Evolutionary conservation across 768 basidiomycete species (phyloP).

Genomic region (Polyporus arcularius): DNA sequence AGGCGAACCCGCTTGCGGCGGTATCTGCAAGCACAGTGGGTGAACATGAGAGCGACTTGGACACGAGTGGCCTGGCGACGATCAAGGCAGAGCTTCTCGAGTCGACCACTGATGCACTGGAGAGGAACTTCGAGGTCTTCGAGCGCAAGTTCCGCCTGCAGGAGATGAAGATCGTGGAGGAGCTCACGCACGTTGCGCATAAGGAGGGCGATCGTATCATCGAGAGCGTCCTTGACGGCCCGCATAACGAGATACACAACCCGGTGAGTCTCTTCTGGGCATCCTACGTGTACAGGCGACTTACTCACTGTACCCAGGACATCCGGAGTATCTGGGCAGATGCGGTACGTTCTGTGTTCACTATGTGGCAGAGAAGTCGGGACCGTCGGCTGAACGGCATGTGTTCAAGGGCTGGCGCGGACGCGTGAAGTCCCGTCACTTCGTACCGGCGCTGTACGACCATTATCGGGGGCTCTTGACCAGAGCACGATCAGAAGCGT

Average conservation of each 20-base stretch:
- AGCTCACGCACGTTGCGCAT: conserved; percentile 28
- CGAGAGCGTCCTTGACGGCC: conserved; percentile 38
- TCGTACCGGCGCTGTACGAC: conserved; percentile 43
- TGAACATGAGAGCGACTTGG: too few relatives aligned
- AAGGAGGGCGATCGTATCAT: conserved; percentile 41
- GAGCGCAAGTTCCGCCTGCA: conserved; percentile 48
- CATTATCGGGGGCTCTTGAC: conserved; percentile 29
- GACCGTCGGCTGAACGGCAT: not conserved
- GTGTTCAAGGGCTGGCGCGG: conserved; percentile 46
- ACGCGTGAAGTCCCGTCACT: conserved; percentile 51
- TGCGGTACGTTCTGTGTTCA: conserved; percentile 37
- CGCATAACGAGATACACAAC: conserved; percentile 47
- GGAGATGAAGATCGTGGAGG: conserved; percentile 38
- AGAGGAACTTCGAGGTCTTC: conserved; percentile 42
- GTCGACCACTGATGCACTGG: conserved; percentile 31
- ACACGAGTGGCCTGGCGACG: conserved; percentile 15
- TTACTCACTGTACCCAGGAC: conserved; percentile 35
- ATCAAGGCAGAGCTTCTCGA: conserved; percentile 27
- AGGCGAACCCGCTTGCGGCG: too few relatives aligned
- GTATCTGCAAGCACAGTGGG: too few relatives aligned
- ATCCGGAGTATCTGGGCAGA: conserved; percentile 50
- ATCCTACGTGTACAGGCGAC: not conserved
- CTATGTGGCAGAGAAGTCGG: not conserved
- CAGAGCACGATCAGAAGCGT: not conserved
- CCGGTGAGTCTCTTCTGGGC: conserved; percentile 24